phyloP scores from a whole-genome alignment of 1,284 basidiomycete species.

The Ganoderma multipileum region DNA sequence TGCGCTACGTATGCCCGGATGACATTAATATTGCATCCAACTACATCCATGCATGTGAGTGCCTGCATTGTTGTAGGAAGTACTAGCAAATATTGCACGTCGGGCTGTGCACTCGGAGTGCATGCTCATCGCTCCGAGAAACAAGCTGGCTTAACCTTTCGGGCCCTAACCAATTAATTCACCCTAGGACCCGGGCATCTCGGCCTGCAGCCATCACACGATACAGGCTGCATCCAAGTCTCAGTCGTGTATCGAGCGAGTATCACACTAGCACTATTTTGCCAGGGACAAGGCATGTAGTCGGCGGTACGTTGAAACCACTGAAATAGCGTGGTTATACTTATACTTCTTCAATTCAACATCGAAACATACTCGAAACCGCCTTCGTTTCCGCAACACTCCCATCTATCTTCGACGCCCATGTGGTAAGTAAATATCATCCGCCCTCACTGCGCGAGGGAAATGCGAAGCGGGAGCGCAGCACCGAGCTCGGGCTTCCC shows the following conservation, averaged over 20 bases:
- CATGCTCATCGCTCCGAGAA: too few relatives aligned
- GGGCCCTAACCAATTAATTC: too few relatives aligned
- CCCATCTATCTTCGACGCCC: background rate
- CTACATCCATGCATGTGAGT: background rate
- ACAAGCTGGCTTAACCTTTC: too few relatives aligned
- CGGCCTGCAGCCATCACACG: too few relatives aligned
- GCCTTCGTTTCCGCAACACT: background rate
- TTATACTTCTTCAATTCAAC: too few relatives aligned
- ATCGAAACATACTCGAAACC: background rate
- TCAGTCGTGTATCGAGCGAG: too few relatives aligned
- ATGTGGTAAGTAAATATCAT: background rate
- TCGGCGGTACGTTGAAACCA: background rate
- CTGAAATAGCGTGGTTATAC: background rate
- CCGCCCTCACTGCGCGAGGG: conserved; percentile 5
- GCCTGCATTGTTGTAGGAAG: background rate
- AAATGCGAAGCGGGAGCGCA: conserved; percentile 19
- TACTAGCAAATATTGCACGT: too few relatives aligned
- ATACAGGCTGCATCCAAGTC: too few relatives aligned
- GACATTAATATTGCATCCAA: background rate
- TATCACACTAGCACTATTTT: too few relatives aligned
- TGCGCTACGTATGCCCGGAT: background rate
- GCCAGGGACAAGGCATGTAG: background rate
- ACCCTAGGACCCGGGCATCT: too few relatives aligned
- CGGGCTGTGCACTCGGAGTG: too few relatives aligned
- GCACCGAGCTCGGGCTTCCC: conserved; percentile 50